phyloP scores from a whole-genome alignment of 2,329 filamentous ascomycete species.

The Hypoxylon sp. region DNA sequence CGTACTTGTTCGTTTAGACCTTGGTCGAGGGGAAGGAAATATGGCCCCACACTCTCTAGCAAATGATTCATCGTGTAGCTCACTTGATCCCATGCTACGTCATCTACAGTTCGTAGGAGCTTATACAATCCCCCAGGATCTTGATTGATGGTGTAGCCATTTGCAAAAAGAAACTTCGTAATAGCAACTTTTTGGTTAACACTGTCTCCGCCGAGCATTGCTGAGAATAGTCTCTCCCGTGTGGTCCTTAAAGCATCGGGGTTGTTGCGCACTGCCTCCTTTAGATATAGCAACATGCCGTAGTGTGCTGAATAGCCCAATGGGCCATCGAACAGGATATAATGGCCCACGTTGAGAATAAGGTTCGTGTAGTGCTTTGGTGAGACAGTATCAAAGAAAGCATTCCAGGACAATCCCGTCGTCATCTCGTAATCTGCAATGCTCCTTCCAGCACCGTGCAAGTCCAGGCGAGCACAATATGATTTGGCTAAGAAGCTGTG shows the following conservation, averaged over 20 bases:
- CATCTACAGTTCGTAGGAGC: too few relatives aligned
- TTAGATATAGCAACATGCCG: constrained; percentile 3
- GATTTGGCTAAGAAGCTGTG: constrained; percentile 20
- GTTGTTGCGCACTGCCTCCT: constrained; percentile 7
- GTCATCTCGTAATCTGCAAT: constrained; percentile 3
- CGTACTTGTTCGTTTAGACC: too few relatives aligned
- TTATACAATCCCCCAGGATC: too few relatives aligned
- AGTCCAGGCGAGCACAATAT: neutral
- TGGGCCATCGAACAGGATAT: neutral
- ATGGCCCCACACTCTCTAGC: neutral
- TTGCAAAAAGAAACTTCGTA: constrained; percentile 1
- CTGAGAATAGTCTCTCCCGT: constrained; percentile 4
- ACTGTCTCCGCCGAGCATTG: neutral
- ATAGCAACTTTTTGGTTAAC: too few relatives aligned
- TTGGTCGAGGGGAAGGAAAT: too few relatives aligned
- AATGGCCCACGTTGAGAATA: too few relatives aligned
- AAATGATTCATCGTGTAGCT: neutral
- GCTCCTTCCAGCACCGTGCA: neutral
- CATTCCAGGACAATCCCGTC: constrained; percentile 12
- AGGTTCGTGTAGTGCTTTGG: neutral
- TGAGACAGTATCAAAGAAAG: constrained; percentile 22
- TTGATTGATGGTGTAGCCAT: constrained; percentile 15
- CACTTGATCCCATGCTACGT: too few relatives aligned
- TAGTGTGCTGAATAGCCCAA: neutral
- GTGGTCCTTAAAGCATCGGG: constrained; percentile 12